Evolutionary conservation across 441 rosid species (phyloP), one percentile per base, ranked within the genome.

Genomic region (Euphorbia celastroides): DNA sequence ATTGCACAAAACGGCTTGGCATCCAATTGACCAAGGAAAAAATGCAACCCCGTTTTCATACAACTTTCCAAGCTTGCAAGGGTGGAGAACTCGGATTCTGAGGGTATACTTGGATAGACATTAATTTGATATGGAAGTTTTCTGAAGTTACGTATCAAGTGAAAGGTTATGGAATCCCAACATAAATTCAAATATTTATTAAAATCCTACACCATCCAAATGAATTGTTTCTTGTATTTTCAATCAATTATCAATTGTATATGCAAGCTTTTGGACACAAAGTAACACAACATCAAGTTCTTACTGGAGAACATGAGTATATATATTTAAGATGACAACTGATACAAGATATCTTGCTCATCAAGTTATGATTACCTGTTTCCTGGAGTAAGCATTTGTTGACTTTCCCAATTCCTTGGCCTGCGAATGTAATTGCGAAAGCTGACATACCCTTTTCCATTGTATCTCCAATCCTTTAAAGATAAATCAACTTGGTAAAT

Each of bases 391-490:
- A 84, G 79, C 65, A 72, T 76, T 66, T 73, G 86, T 75, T 69
- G 23, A 57, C 48, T 77, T 68, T 93, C 92, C 93, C 97, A 88
- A 68, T 93, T 88, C 69, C 89, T 79, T 56, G 95, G 96, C 84
- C 89, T 84, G 52, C 89, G 76, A 19, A 93, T 91, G 81, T 85
- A 86, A 70, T 89, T 93, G 34, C 97, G 88, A 64, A 84, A 91
- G 14, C 95, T 91, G 54, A 79, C 92, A 67, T 93, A 93, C 10
- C 93, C 93, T 78, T 80, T 88, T 16, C 92, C 93, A 65, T 86
- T 90, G 84, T 92, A 89, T 86, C 90, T 89, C 95, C 99, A 89
- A 41, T 89, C 99, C 99, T 92, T 81, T 68, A 76, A 57, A 72
- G 48, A 59, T 17, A 62, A 68, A 77, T 19, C 54, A 78, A 48